These are phyloP conservation scores for Spirogloea muscicola DNA, from an alignment of 139 green algal genomes.

Conservation along the genomic window DNA sequence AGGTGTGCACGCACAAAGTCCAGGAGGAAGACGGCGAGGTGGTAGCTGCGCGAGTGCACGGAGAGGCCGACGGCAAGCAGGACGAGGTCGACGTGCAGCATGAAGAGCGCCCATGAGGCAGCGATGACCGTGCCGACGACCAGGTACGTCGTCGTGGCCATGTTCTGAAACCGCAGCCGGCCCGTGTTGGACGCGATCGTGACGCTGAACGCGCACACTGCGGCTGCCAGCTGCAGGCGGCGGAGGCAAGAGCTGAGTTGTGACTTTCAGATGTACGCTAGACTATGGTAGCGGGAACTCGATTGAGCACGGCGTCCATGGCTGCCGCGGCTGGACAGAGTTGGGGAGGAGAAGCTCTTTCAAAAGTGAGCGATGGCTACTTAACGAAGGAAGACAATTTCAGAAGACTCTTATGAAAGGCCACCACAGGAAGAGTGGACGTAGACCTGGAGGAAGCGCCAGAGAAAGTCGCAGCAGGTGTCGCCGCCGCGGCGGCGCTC, in stretches of 20 bases:
- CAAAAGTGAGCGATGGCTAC: too few species aligned
- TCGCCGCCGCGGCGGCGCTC: too few species aligned
- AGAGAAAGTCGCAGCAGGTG: too few species aligned
- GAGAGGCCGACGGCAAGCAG: not conserved
- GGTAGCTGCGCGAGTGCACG: not conserved
- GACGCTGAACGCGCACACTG: slow-evolving; percentile 6
- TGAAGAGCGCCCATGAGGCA: slow-evolving; percentile 1
- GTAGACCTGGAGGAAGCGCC: too few species aligned
- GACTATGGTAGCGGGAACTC: too few species aligned
- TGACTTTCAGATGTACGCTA: too few species aligned
- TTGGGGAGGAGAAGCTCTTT: too few species aligned
- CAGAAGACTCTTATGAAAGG: too few species aligned
- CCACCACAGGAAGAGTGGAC: too few species aligned
- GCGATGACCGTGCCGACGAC: slow-evolving; percentile 3
- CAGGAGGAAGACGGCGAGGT: not conserved
- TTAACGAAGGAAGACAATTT: too few species aligned
- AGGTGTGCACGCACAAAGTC: not conserved
- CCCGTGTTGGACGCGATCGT: not conserved
- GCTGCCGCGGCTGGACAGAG: too few species aligned
- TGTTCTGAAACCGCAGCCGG: not conserved
- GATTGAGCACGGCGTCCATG: too few species aligned
- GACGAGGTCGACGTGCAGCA: not conserved
- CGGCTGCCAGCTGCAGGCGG: not conserved
- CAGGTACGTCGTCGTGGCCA: not conserved
- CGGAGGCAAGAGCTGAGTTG: not conserved